Evolutionary conservation across 768 basidiomycete genomes (phyloP), one percentile per base, ranked within the genome.

Genomic region (Termitomyces sp.): DNA sequence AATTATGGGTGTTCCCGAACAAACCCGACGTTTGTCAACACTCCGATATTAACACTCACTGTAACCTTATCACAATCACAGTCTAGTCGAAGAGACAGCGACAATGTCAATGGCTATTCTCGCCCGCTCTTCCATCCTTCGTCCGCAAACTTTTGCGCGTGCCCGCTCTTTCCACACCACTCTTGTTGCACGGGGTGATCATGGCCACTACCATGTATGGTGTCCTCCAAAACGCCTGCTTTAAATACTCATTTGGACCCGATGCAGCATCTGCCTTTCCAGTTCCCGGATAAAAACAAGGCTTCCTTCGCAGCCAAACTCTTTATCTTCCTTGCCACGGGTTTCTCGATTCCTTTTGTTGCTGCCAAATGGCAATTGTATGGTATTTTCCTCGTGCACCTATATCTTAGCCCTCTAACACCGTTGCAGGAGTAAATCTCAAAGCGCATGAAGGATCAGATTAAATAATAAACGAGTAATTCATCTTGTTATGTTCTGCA

Each of bases 341-440:
- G 88, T 13, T 88, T 89, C 70, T 70, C 79, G 58, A 81, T 91
- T 61, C 89, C 89, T 30, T 85, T 91, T 70, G 62, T 79, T 55
- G 88, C 88, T 6, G 75, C 82, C 5, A 70, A 67, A 41, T 83
- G 78, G 67, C 88, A 90, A 70, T 62, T 91, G 89, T 91, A 64
- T 63, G 89, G 76, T 18, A n/a, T 49, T 39, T 52, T 51, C 41
- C 15, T 22, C 34, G n/a, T 27, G 12, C 20, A 33, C 57, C 56
- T 24, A 8, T n/a, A 36, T 16, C 36, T 54, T 4, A 7, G 2
- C 15, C 13, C 60, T 20, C 60, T 60, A 58, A 59, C 33, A 27
- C 20, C 53, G 7, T 51, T 61, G 41, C 65, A 84, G 84, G 71
- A 76, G 72, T 63, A 85, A 81, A 67, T 69, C 71, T 42, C 67